These are phyloP conservation scores for Colletotrichum sp. DNA, from an alignment of 2,329 filamentous ascomycete species.

Conservation along the genomic window DNA sequence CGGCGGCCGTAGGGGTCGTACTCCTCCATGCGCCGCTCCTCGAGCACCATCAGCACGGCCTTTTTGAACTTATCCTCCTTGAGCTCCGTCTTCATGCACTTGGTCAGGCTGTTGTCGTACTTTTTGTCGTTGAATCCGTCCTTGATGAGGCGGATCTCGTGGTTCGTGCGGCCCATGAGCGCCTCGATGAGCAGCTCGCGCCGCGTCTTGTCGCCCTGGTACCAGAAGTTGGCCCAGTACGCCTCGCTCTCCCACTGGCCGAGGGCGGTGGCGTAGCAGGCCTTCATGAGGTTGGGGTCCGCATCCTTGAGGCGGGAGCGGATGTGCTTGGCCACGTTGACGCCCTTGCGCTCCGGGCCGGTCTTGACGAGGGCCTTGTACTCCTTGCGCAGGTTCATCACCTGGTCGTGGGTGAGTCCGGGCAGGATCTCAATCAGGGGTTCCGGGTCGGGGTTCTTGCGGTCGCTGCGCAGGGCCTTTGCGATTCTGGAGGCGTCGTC, in stretches of 20 bases:
- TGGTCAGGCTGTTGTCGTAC: slow-evolving; percentile 79
- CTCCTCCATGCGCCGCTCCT: slow-evolving; percentile 85
- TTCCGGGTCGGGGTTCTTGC: slow-evolving; percentile 63
- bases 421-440: slow-evolving; percentile 86
- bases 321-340: slow-evolving; percentile 87
- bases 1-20: slow-evolving; percentile 66
- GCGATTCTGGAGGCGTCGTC: slow-evolving; percentile 80
- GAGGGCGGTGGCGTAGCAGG: slow-evolving; percentile 86
- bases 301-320: slow-evolving; percentile 77
- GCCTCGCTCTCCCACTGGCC: slow-evolving; percentile 92
- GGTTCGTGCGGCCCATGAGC: slow-evolving; percentile 87
- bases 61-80: slow-evolving; percentile 96
- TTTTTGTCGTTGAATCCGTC: slow-evolving; percentile 90
- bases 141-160: slow-evolving; percentile 88
- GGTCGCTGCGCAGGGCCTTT: slow-evolving; percentile 72
- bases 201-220: slow-evolving; percentile 83
- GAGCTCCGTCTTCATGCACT: slow-evolving; percentile 91
- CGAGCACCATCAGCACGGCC: slow-evolving; percentile 82
- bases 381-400: slow-evolving; percentile 83
- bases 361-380: slow-evolving; percentile 92
- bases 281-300: slow-evolving; percentile 82
- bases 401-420: slow-evolving; percentile 82
- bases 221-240: slow-evolving; percentile 99
- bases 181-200: slow-evolving; percentile 92
- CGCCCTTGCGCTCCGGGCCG: slow-evolving; percentile 72